Percentiles rank a stretch among this genome's conserved stretches.
phyloP scores from a whole-genome alignment of 2,329 filamentous ascomycete species.

The Neofusicoccum umdonicola region DNA sequence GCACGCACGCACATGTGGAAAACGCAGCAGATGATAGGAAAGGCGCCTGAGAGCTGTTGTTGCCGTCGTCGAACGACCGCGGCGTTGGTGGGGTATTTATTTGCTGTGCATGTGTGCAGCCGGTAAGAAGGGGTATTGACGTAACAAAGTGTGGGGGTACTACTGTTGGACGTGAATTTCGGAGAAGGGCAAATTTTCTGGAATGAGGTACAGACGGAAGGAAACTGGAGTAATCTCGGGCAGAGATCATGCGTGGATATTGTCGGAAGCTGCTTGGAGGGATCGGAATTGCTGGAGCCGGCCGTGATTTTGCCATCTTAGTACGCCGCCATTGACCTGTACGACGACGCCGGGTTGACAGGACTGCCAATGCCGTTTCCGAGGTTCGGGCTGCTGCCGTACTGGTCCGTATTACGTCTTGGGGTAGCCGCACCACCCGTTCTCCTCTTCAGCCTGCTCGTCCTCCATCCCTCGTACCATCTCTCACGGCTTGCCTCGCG shows the following conservation, averaged over 20 bases:
- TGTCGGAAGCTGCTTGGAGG: background rate
- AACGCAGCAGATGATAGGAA: background rate
- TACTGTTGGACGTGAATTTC: background rate
- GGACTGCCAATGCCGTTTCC: background rate
- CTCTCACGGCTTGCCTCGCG: constrained; percentile 85
- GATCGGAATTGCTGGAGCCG: background rate
- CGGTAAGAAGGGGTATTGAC: constrained; percentile 4
- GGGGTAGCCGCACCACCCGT: background rate
- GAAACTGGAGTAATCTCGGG: constrained; percentile 7
- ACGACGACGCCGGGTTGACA: background rate
- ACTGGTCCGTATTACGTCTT: constrained; percentile 6
- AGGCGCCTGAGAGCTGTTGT: background rate
- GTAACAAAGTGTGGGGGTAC: background rate
- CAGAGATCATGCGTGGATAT: constrained; percentile 12
- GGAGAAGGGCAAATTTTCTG: background rate
- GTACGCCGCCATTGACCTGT: constrained; percentile 2
- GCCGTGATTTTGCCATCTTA: background rate
- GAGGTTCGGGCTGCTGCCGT: background rate
- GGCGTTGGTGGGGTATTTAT: constrained; percentile 3
- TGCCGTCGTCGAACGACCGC: background rate
- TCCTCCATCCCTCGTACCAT: constrained; percentile 97
- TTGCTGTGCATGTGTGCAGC: constrained; percentile 10
- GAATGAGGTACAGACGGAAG: constrained; percentile 2
- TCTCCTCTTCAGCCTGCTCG: constrained; percentile 43
- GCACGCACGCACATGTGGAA: background rate